Conservation (phyloP, 257 asterid species). For the Mentha longifolia region DNA sequence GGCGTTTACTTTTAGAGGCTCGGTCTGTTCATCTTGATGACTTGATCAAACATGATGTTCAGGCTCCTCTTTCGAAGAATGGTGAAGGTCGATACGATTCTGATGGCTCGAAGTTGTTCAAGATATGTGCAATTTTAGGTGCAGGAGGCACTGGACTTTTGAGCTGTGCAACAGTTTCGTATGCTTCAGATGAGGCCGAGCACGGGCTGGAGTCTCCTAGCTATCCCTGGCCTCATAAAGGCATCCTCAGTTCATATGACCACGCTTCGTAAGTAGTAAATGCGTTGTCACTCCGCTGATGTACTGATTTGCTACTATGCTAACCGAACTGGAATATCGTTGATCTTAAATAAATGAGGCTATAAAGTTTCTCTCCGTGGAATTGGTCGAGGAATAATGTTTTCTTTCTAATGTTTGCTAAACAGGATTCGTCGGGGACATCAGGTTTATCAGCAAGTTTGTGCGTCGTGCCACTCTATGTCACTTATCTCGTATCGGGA, state of each 20-base stretch:
- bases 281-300: not conserved
- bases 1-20: not conserved
- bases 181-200: slow-evolving; percentile 67
- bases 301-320: too few relatives aligned
- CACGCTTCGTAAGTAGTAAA: slow-evolving; percentile 71
- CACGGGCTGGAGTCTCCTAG: slow-evolving; percentile 62
- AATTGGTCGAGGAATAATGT: not conserved
- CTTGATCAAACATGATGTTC: slow-evolving; percentile 23
- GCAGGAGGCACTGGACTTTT: slow-evolving; percentile 64
- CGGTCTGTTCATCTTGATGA: slow-evolving; percentile 10
- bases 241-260: slow-evolving; percentile 70
- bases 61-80: slow-evolving; percentile 42
- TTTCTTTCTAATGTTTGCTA: not conserved
- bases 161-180: slow-evolving; percentile 55
- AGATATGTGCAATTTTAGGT: slow-evolving; percentile 50
- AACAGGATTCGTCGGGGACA: slow-evolving; percentile 80
- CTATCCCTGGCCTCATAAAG: slow-evolving; percentile 77
- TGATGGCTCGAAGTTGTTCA: slow-evolving; percentile 45
- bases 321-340: too few relatives aligned
- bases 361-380: too few relatives aligned
- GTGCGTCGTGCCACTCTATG: slow-evolving; percentile 87
- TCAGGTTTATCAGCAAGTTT: slow-evolving; percentile 77
- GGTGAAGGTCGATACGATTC: slow-evolving; percentile 44
- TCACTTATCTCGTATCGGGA: slow-evolving; percentile 76
- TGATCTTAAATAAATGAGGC: too few relatives aligned